Evolutionary conservation across 495 filamentous ascomycete genomes (phyloP), one percentile per base, ranked within the genome.

Genomic region (Apodospora peruviana): DNA sequence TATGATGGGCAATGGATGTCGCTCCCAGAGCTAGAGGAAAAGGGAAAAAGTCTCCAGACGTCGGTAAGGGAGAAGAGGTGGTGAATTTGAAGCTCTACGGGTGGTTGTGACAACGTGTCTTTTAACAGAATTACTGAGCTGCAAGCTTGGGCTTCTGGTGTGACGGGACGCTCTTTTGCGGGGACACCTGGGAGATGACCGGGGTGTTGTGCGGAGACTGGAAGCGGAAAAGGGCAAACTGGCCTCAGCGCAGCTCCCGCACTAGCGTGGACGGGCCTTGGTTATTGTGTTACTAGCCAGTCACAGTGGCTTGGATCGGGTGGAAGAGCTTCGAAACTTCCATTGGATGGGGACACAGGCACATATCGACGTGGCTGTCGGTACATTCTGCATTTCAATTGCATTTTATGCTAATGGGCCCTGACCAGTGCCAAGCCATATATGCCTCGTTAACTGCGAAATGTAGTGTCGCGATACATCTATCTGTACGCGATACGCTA

Each of bases 11-110:
- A 57, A 59, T 63, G 55, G 55, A 59, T 65, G 56, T 60, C 61
- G 58, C 66, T 71, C 58, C 66, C 65, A 72, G 59, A 66, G 72
- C 68, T 69, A 57, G 57, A 67, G 51, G 59, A 53, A 54, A 64
- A 55, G 55, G 55, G 55, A 62, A 59, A 62, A 57, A 60, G 51
- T 52, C 56, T 52, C 51, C 48, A 41, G 53, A 50, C 52, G 47
- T 45, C 60, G 51, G 48, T 54, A 35, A 27, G 51, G 54, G 41
- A 57, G 58, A 62, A 57, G 54, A 32, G 46, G 58, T 62, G 53
- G 51, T 59, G 56, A 62, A 60, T 64, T 66, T 64, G 58, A 62
- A 59, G 58, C 50, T 53, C 51, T 45, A 51, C 51, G 23, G 48
- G 48, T 45, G 52, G 55, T 48, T 52, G 52, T 58, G 64, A 64